Percentiles rank a stretch among this genome's conserved stretches.
These are phyloP conservation scores for Vitis rupestris DNA, from an alignment of 164 flowering plant genomes.

Conservation along the genomic window DNA sequence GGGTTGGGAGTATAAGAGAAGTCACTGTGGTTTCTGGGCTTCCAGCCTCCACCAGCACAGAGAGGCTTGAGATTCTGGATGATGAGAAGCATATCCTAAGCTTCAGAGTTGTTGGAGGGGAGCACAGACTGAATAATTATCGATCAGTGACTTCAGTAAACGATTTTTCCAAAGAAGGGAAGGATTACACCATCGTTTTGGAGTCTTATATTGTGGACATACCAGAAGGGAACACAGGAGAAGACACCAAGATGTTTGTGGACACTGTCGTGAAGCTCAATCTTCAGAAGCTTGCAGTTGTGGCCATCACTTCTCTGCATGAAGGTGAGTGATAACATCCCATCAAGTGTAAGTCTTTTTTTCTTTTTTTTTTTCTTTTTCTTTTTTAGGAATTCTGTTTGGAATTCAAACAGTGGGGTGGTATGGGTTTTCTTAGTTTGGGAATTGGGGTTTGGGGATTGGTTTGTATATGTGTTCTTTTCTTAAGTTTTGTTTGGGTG, in stretches of 20 bases:
- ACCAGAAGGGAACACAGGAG: constrained; percentile 75
- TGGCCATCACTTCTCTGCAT: constrained; percentile 42
- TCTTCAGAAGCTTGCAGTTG: constrained; percentile 61
- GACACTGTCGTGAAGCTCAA: constrained; percentile 76
- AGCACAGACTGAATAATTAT: constrained; percentile 65
- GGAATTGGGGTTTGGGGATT: neutral
- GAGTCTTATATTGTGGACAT: constrained; percentile 79
- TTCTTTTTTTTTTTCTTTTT: neutral
- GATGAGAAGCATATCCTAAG: constrained; percentile 63
- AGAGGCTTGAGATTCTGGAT: constrained; percentile 68
- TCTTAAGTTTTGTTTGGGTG: neutral
- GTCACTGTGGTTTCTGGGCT: constrained; percentile 75
- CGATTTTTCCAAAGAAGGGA: constrained; percentile 42
- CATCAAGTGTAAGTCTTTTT: neutral
- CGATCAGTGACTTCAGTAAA: constrained; percentile 65
- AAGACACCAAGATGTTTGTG: constrained; percentile 76
- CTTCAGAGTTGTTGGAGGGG: constrained; percentile 78
- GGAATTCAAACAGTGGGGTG: neutral
- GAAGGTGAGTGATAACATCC: constrained; percentile 4
- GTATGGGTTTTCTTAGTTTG: neutral
- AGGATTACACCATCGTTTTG: constrained; percentile 60
- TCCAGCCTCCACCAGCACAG: constrained; percentile 78
- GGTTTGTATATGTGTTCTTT: neutral
- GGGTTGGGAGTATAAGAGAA: constrained; percentile 70
- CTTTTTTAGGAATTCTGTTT: too few relatives aligned